These are phyloP conservation scores for Phytophthora foliorum DNA, from an alignment of 352 stramenopile species.

Conservation along the genomic window DNA sequence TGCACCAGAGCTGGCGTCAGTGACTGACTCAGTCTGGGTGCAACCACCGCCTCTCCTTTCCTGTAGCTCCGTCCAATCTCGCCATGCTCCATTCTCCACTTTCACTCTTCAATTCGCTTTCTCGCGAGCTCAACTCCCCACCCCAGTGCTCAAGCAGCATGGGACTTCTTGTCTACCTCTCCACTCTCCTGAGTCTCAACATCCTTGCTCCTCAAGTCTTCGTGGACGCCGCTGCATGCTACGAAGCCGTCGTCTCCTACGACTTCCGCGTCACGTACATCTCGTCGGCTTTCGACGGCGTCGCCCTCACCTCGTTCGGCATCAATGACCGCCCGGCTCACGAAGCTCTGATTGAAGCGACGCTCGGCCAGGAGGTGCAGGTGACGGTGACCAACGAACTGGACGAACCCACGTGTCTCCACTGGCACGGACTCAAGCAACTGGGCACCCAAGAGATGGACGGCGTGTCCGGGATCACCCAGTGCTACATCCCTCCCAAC, in stretches of 20 bases:
- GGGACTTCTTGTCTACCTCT: background rate
- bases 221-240: conserved; percentile 7
- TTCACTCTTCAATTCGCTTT: conserved; percentile 1
- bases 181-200: background rate
- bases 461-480: conserved; percentile 36
- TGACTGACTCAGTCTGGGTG: too few relatives aligned
- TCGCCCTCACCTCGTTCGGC: conserved; percentile 22
- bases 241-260: conserved; percentile 19
- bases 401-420: conserved; percentile 24
- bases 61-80: background rate
- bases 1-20: background rate
- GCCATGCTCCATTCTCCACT: background rate
- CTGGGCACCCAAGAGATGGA: conserved; percentile 44
- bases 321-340: conserved; percentile 29
- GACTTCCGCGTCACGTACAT: conserved; percentile 24
- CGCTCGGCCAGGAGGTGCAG: conserved; percentile 28
- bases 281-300: conserved; percentile 29
- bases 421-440: conserved; percentile 46
- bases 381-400: conserved; percentile 34
- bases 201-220: background rate
- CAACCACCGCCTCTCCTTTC: conserved; percentile 5
- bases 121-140: too few relatives aligned
- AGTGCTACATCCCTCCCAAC: conserved; percentile 42
- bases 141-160: background rate
- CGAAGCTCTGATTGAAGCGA: conserved; percentile 29